These are phyloP conservation scores for Aspergillus eucalypticola DNA, from an alignment of 2,329 filamentous ascomycete species.

Conservation along the genomic window DNA sequence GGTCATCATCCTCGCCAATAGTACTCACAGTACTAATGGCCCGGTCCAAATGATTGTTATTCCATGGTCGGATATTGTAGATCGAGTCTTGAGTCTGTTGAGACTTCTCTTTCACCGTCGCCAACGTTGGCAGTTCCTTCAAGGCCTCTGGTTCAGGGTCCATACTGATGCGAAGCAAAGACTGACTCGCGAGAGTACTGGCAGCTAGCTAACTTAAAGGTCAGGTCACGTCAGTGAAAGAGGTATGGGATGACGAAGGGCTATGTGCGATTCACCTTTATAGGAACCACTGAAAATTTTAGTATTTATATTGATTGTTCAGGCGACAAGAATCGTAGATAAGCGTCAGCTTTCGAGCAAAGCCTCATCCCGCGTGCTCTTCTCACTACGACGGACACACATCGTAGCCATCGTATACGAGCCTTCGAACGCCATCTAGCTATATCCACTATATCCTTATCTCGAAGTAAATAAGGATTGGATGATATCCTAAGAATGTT, in stretches of 20 bases:
- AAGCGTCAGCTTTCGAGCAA: background rate
- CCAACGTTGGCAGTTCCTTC: background rate
- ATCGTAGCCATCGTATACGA: background rate
- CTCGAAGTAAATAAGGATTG: background rate
- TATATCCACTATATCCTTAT: constrained; percentile 1
- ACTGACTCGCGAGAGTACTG: too few species aligned
- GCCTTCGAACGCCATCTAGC: background rate
- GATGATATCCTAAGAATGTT: background rate
- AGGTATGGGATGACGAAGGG: background rate
- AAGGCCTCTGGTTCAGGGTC: background rate
- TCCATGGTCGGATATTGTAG: constrained; percentile 8
- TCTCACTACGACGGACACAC: background rate
- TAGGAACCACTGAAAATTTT: background rate
- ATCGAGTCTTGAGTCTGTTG: background rate
- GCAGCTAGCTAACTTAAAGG: too few species aligned
- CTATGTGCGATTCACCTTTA: background rate
- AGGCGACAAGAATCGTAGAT: background rate
- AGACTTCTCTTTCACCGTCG: background rate
- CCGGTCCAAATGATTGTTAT: background rate
- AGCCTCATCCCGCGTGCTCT: background rate
- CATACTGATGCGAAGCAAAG: background rate
- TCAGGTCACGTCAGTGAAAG: background rate
- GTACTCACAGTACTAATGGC: background rate
- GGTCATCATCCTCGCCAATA: constrained; percentile 13
- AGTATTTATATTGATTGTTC: background rate